Conservation (phyloP, 352 stramenopile species). For the Thraustochytrium sp. region DNA sequence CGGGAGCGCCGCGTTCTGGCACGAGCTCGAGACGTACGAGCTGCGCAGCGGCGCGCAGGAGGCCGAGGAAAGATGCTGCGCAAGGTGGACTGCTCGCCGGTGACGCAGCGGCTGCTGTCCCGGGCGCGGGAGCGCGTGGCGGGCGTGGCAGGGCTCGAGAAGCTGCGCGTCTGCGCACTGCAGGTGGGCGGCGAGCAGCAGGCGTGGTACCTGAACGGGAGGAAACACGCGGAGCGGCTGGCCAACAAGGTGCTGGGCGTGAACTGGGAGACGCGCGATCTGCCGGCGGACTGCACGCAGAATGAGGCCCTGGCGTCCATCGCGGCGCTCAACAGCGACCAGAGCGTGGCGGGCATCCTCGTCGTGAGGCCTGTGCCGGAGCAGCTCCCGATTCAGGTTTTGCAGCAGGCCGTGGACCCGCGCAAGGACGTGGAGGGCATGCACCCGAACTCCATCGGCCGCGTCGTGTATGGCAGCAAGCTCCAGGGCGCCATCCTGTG, state of each 20-base stretch:
- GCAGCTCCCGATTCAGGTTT: background rate
- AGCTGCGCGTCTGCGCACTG: background rate
- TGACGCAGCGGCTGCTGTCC: background rate
- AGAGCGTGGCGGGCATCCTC: background rate
- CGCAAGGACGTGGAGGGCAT: slow-evolving; percentile 36
- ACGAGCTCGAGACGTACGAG: too few species aligned
- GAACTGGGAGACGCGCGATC: background rate
- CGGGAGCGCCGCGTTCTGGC: too few species aligned
- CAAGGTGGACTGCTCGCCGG: background rate
- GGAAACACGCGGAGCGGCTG: background rate
- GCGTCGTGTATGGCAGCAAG: slow-evolving; percentile 30
- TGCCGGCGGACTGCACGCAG: background rate
- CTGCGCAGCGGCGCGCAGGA: too few species aligned
- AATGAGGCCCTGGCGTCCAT: slow-evolving; percentile 10
- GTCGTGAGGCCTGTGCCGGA: slow-evolving; percentile 17
- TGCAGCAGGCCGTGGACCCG: slow-evolving; percentile 33
- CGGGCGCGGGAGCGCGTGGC: background rate
- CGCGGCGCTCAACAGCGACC: slow-evolving; percentile 15
- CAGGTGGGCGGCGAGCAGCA: slow-evolving; percentile 1
- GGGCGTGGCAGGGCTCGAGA: background rate
- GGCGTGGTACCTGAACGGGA: background rate
- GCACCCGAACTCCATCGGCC: slow-evolving; percentile 14
- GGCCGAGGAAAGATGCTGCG: too few species aligned
- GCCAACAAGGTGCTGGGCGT: background rate
- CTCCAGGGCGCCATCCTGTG: background rate